These are phyloP conservation scores for Leishmania tropica DNA, from an alignment of 208 protist species.

Conservation along the genomic window DNA sequence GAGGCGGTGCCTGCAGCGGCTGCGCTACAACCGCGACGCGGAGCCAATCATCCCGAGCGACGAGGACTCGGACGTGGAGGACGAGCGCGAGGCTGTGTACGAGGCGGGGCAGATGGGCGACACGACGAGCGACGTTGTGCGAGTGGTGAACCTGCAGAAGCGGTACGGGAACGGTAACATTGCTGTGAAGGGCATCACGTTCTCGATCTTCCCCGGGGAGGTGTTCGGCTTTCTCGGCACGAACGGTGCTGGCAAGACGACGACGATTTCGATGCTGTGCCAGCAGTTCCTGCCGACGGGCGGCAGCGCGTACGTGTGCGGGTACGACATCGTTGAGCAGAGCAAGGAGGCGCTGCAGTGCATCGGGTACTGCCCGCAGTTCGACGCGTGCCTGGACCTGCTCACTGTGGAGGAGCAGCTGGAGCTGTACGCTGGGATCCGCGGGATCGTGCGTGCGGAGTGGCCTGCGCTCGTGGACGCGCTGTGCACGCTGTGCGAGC, in stretches of 20 bases:
- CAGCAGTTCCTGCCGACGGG: conserved; percentile 74
- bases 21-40: conserved; percentile 24
- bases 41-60: conserved; percentile 7
- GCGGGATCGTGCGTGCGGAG: conserved; percentile 35
- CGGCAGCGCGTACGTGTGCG: conserved; percentile 60
- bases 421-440: conserved; percentile 36
- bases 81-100: conserved; percentile 39
- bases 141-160: conserved; percentile 43
- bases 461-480: conserved; percentile 35
- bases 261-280: conserved; percentile 80
- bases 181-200: conserved; percentile 68
- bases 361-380: conserved; percentile 97
- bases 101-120: conserved; percentile 16
- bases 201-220: conserved; percentile 67
- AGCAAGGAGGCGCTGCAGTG: conserved; percentile 49
- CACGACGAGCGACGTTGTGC: conserved; percentile 31
- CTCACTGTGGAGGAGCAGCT: conserved; percentile 95
- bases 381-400: conserved; percentile 93
- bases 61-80: conserved; percentile 50
- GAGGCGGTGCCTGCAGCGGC: conserved; percentile 6
- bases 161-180: conserved; percentile 31
- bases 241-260: conserved; percentile 93
- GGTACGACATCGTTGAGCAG: conserved; percentile 56
- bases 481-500: conserved; percentile 40
- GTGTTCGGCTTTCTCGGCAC: conserved; percentile 90